Percentiles rank a stretch among this genome's conserved stretches.
phyloP scores from a whole-genome alignment of 1,284 basidiomycete species.

The Violaceomyces palustris region DNA sequence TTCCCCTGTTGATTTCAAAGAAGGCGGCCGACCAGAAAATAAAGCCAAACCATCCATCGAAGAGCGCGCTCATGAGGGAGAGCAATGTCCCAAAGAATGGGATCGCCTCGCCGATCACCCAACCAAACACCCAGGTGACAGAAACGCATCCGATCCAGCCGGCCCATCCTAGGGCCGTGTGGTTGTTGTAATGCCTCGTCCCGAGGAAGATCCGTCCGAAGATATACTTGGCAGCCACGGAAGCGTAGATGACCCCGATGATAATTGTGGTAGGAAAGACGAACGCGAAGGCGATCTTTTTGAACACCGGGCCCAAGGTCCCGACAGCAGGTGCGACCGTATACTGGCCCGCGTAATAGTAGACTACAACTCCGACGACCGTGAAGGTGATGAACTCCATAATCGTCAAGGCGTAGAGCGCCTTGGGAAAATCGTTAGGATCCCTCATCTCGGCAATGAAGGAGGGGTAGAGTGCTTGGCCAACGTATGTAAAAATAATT shows the following conservation, averaged over 20 bases:
- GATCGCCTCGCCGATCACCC: conserved; percentile 60
- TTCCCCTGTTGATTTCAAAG: conserved; percentile 54
- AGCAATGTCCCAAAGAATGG: conserved; percentile 58
- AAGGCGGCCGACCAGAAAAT: conserved; percentile 57
- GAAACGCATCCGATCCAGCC: conserved; percentile 61
- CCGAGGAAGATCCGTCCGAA: conserved; percentile 44
- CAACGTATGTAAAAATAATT: conserved; percentile 62
- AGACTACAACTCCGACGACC: conserved; percentile 63
- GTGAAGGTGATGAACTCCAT: conserved; percentile 63
- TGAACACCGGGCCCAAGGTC: conserved; percentile 26
- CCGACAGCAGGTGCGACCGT: conserved; percentile 41
- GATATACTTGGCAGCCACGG: conserved; percentile 47
- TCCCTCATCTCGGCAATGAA: conserved; percentile 63
- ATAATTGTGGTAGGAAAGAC: conserved; percentile 51
- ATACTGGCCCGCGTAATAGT: conserved; percentile 57
- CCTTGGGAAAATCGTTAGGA: conserved; percentile 65
- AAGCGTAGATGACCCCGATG: conserved; percentile 51
- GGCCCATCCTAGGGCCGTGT: conserved; percentile 62
- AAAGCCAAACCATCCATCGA: conserved; percentile 53
- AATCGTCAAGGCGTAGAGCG: conserved; percentile 56
- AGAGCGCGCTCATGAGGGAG: conserved; percentile 53
- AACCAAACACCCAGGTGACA: conserved; percentile 61
- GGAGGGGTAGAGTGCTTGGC: conserved; percentile 59
- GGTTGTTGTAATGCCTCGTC: conserved; percentile 52
- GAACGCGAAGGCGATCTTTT: conserved; percentile 49